Conservation (phyloP, 805 yeast species). For the Spathaspora arborariae region DNA sequence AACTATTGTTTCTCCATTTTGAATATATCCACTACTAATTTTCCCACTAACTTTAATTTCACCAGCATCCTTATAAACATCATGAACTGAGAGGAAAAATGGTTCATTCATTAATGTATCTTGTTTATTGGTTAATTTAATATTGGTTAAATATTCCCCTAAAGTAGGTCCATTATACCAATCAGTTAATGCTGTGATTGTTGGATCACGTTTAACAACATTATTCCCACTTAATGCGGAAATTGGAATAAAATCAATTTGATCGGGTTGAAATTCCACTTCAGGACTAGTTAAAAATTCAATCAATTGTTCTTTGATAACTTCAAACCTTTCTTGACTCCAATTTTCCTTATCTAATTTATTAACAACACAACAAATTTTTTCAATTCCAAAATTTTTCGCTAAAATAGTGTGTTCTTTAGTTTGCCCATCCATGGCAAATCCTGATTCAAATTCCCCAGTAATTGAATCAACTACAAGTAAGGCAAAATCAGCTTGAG, state of each 20-base stretch:
- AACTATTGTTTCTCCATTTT: constrained; percentile 63
- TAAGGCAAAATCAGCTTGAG: constrained; percentile 74
- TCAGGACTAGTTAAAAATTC: constrained; percentile 47
- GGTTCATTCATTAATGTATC: constrained; percentile 29
- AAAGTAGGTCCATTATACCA: constrained; percentile 51
- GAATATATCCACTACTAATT: constrained; percentile 62
- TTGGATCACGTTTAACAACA: constrained; percentile 44
- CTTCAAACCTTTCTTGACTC: constrained; percentile 49
- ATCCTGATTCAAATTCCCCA: constrained; percentile 71
- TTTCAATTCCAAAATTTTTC: constrained; percentile 60
- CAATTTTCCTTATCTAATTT: constrained; percentile 66
- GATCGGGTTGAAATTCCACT: constrained; percentile 45
- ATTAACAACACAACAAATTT: constrained; percentile 60
- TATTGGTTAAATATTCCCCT: constrained; percentile 36
- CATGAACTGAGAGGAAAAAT: constrained; percentile 61
- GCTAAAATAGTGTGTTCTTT: constrained; percentile 74
- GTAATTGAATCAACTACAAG: constrained; percentile 64
- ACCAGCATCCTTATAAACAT: constrained; percentile 48
- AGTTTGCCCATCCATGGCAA: constrained; percentile 66
- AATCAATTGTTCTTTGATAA: constrained; percentile 45
- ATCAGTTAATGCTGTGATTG: constrained; percentile 19
- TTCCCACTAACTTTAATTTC: constrained; percentile 61
- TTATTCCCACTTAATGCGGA: constrained; percentile 69
- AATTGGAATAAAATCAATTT: constrained; percentile 57
- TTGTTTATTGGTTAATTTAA: constrained; percentile 6